Evolutionary conservation across 179 eudicot genomes (phyloP).

Genomic region (Camellia oleifera): DNA sequence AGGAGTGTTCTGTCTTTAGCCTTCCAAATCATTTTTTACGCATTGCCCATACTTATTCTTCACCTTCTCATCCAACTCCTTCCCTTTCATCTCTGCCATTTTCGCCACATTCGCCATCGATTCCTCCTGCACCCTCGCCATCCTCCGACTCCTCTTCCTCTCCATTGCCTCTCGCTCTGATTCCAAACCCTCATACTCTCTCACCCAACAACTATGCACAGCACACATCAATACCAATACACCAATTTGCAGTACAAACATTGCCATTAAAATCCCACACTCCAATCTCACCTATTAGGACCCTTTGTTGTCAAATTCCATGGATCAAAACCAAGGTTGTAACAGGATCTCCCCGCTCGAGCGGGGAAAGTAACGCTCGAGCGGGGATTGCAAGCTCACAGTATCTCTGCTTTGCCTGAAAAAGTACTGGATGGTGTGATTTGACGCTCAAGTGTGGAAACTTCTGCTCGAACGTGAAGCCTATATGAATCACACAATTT

Average conservation of each 20-base stretch:
- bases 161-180: conserved; percentile 40
- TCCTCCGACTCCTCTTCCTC: conserved; percentile 38
- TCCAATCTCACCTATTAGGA: conserved; percentile 50
- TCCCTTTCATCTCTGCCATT: conserved; percentile 33
- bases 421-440: no score
- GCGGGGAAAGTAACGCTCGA: conserved; percentile 44
- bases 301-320: conserved; percentile 19
- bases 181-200: conserved; percentile 55
- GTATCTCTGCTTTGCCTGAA: no score
- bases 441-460: no score
- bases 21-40: conserved; percentile 45
- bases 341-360: conserved; percentile 37
- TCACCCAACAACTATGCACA: conserved; percentile 57
- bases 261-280: conserved; percentile 64
- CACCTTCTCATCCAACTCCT: conserved; percentile 64
- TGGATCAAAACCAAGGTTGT: no score
- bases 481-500: no score
- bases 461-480: no score
- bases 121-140: conserved; percentile 42
- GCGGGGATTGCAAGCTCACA: conserved; percentile 55
- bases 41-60: conserved; percentile 51
- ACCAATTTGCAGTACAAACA: conserved; percentile 51
- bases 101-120: conserved; percentile 37
- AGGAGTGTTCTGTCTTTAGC: conserved; percentile 12
- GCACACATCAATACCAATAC: conserved; percentile 47